These are phyloP conservation scores for Pleurotus eryngii DNA, from an alignment of 768 basidiomycete species.

Conservation along the genomic window DNA sequence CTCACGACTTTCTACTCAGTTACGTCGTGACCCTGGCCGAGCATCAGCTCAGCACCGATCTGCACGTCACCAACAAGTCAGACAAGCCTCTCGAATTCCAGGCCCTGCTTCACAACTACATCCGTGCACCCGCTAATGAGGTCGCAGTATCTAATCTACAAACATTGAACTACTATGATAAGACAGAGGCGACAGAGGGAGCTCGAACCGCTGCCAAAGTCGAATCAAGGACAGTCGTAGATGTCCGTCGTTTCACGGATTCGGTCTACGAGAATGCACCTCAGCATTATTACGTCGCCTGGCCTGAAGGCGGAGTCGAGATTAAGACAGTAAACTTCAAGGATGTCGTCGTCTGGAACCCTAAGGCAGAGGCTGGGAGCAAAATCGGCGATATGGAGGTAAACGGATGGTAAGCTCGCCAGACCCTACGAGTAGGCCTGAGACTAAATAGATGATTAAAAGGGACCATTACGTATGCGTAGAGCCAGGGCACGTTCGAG, in stretches of 20 bases:
- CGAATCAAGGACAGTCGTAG: conserved; percentile 61
- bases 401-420: conserved; percentile 67
- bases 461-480: conserved; percentile 89
- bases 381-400: conserved; percentile 89
- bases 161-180: conserved; percentile 72
- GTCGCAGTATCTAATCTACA: conserved; percentile 65
- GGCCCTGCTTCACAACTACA: conserved; percentile 89
- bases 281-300: conserved; percentile 52
- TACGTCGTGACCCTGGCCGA: conserved; percentile 81
- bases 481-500: conserved; percentile 83
- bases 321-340: conserved; percentile 56
- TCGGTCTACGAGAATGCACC: conserved; percentile 71
- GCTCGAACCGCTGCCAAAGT: conserved; percentile 45
- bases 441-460: neutral
- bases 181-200: conserved; percentile 61
- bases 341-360: conserved; percentile 96
- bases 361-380: conserved; percentile 61
- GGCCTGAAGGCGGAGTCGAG: conserved; percentile 54
- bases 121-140: conserved; percentile 58
- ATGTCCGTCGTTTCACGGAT: conserved; percentile 67
- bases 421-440: neutral
- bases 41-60: conserved; percentile 71
- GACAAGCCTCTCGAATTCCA: conserved; percentile 74
- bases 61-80: conserved; percentile 77
- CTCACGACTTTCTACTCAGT: conserved; percentile 63